phyloP scores from a whole-genome alignment of 129 eudicot genomes.

The Logfia minima region DNA sequence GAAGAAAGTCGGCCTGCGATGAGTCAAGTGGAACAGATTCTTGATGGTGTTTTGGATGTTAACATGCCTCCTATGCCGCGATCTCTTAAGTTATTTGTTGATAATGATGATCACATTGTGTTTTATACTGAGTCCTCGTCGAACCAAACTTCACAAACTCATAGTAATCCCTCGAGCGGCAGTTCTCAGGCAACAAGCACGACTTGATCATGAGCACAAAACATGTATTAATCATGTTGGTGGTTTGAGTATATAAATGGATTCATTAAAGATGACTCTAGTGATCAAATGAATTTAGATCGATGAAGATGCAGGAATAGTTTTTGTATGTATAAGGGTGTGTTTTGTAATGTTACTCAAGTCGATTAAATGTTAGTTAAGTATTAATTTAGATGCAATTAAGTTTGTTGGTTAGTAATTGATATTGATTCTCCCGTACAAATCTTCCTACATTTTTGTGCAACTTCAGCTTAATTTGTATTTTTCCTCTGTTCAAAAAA shows the following conservation, averaged over 20 bases:
- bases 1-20: constrained; percentile 60
- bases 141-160: constrained; percentile 32
- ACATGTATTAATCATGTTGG: background rate
- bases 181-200: background rate
- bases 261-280: background rate
- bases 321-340: background rate
- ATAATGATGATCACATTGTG: constrained; percentile 35
- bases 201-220: background rate
- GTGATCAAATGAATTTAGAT: background rate
- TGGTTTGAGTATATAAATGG: background rate
- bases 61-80: constrained; percentile 57
- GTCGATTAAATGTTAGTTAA: background rate
- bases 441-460: no score
- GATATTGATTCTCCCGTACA: background rate
- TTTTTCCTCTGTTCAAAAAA: no score
- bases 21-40: constrained; percentile 68
- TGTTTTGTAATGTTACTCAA: background rate
- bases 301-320: background rate
- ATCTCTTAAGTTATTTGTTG: constrained; percentile 43
- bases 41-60: constrained; percentile 67
- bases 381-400: background rate
- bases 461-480: no score
- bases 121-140: constrained; percentile 49
- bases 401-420: background rate
- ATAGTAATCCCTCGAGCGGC: constrained; percentile 15